A percentile compares a stretch with the other conserved stretches of the same genome.
These are phyloP conservation scores for Puccinia novopanici DNA, from an alignment of 1,284 basidiomycete species.

Conservation along the genomic window DNA sequence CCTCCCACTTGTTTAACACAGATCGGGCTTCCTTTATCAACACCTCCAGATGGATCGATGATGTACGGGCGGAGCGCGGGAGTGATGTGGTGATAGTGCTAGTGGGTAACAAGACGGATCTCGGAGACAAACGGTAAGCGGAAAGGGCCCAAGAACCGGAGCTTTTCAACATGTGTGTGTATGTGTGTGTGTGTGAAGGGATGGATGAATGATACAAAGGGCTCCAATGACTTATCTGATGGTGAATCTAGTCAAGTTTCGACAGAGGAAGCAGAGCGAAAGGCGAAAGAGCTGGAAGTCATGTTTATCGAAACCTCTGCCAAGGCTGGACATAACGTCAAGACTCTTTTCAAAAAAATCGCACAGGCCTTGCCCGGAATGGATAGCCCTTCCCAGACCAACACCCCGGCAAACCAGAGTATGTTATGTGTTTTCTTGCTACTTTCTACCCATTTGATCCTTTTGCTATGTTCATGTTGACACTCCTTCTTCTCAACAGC, in stretches of 20 bases:
- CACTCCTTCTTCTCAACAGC: constrained; percentile 52
- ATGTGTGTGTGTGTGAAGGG: no score
- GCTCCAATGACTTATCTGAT: constrained; percentile 28
- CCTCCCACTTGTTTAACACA: constrained; percentile 59
- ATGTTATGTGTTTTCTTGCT: constrained; percentile 50
- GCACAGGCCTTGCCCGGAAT: constrained; percentile 96
- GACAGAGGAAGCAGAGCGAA: constrained; percentile 90
- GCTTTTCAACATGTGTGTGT: background rate
- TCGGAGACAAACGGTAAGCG: constrained; percentile 80
- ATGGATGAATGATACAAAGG: background rate
- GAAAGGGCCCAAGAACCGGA: constrained; percentile 41
- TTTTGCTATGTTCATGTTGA: background rate
- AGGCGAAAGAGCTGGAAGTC: constrained; percentile 87
- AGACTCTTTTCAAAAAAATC: constrained; percentile 98
- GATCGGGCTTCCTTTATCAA: constrained; percentile 95
- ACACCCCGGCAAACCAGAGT: constrained; percentile 63
- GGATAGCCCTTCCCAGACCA: constrained; percentile 71
- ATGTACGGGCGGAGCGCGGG: constrained; percentile 94
- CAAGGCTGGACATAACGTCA: constrained; percentile 99
- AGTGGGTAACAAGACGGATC: constrained; percentile 98
- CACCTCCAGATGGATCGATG: constrained; percentile 99
- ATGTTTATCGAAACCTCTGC: constrained; percentile 99
- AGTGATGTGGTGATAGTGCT: constrained; percentile 98
- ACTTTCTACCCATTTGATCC: constrained; percentile 28
- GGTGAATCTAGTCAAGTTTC: constrained; percentile 81